Evolutionary conservation across 2,329 filamentous ascomycete species (phyloP), one percentile per base, ranked within the genome.

Genomic region (Nemania bipapillata): DNA sequence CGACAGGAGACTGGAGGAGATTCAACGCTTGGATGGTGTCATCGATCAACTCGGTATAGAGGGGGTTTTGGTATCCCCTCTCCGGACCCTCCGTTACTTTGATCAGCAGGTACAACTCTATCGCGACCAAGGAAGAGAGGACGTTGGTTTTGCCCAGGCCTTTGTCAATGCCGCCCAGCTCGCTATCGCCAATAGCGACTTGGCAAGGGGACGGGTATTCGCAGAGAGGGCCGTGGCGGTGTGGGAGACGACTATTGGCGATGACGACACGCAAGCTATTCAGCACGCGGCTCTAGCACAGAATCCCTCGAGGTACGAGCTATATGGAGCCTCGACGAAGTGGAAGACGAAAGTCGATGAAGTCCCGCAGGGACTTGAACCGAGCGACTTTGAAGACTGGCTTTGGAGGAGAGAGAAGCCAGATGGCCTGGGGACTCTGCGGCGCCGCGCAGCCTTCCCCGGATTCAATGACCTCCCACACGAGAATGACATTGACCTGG

Each of bases 181-280:
- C 15, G 17, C 28, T 17, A 50, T 66, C 37, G 49, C 56, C 26
- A 47, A 66, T 30, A n/a, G 57, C 50, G 63, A 66, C 52, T 24
- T 66, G 26, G 63, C 63, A 42, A 24, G 63, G 32, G 63, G 56
- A 50, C 57, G 63, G 32, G 35, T 65, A 32, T 65, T 65, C 49
- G 37, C 30, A 2, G 63, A 66, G 57, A 55, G 15, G 32, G 63
- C 26, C 26, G 28, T 24, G 40, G 56, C 63, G 30, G 63, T 20
- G 1, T 66, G 63, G 63, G 30, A 40, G 56, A 45, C 24, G 22
- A 53, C 15, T 24, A 26, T 26, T 28, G 63, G 63, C 55, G 22
- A 24, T 47, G 63, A 66, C 28, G 3, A 11, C 50, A 32, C 35
- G 8, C 28, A 56, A 9, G 37, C 30, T 5, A 28, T 55, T 15